phyloP scores from a whole-genome alignment of 2,329 filamentous ascomycete species.

The Cladosporium velox region DNA sequence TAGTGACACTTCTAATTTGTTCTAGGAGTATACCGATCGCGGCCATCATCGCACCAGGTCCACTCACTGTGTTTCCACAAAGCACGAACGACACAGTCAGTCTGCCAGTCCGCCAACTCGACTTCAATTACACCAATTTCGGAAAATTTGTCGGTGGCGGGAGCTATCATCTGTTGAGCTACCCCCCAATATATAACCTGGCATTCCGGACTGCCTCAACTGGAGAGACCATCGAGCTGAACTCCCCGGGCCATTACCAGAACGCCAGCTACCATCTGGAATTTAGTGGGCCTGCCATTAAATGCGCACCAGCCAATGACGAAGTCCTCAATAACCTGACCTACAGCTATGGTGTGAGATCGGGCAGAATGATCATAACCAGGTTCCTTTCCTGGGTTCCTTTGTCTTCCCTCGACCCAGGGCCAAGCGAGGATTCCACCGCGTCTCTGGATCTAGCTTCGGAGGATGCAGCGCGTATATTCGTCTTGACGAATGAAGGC shows the following conservation, averaged over 20 bases:
- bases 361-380: too few relatives aligned
- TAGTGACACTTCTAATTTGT: background rate
- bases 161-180: too few relatives aligned
- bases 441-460: too few relatives aligned
- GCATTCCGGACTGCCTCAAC: background rate
- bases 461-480: background rate
- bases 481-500: background rate
- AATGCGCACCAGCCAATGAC: background rate
- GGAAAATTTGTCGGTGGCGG: background rate
- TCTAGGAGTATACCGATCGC: background rate
- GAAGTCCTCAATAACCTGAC: background rate
- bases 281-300: background rate
- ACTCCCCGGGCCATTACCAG: background rate
- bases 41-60: background rate
- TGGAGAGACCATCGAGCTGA: background rate
- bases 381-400: background rate
- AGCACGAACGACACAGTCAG: background rate
- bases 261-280: background rate
- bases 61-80: background rate
- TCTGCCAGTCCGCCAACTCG: background rate
- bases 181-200: background rate
- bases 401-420: too few relatives aligned
- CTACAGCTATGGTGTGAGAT: background rate
- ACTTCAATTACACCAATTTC: background rate
- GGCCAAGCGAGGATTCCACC: too few relatives aligned